Percentiles rank a stretch among this genome's conserved stretches.
Conservation (phyloP, 177 flowering plant genomes). For the Tripterygium wilfordii region DNA sequence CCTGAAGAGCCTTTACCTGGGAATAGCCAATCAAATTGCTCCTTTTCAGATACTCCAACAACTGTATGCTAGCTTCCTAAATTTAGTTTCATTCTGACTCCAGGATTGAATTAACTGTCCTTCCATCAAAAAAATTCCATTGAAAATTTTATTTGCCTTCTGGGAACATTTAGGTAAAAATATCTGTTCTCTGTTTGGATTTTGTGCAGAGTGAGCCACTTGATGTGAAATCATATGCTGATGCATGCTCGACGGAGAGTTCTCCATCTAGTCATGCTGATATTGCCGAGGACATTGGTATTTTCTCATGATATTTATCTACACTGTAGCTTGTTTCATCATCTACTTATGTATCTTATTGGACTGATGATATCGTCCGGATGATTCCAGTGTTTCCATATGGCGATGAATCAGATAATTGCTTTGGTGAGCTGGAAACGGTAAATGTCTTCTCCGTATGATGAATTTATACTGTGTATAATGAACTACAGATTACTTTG, state of each 20-base stretch:
- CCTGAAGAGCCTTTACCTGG: conserved; percentile 12
- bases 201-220: conserved; percentile 34
- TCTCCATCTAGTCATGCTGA: conserved; percentile 25
- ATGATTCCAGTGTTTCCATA: conserved; percentile 25
- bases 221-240: conserved; percentile 32
- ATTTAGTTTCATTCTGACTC: no score
- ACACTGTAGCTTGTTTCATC: neutral
- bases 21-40: conserved; percentile 5
- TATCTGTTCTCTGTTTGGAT: neutral
- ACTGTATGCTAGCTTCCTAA: conserved; percentile 26
- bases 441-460: conserved; percentile 22
- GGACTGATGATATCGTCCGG: no score
- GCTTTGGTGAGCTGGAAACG: conserved; percentile 22
- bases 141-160: no score
- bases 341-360: no score
- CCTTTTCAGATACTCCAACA: conserved; percentile 22
- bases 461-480: neutral
- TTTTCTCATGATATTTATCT: neutral
- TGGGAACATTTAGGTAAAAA: neutral
- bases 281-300: conserved; percentile 35
- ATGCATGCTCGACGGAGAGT: conserved; percentile 23
- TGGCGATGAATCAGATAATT: conserved; percentile 20
- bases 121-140: no score
- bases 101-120: no score
- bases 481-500: no score